A percentile compares a stretch with the other conserved stretches of the same genome.
These are phyloP conservation scores for Paramecium caudatum DNA, from an alignment of 73 alveolate genomes.

Conservation along the genomic window DNA sequence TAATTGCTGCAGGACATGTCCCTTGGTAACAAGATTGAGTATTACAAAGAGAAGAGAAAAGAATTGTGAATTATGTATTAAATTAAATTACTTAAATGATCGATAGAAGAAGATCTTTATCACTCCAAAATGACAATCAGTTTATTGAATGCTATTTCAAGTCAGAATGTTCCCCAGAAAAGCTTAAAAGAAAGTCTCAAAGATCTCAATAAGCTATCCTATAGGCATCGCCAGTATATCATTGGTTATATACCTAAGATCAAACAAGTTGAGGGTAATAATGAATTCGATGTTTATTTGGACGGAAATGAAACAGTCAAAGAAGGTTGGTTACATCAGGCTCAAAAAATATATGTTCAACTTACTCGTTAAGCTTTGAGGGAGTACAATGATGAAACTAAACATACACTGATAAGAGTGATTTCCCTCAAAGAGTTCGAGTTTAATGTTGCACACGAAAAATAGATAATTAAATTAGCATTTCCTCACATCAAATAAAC, in stretches of 20 bases:
- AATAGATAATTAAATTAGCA: neutral
- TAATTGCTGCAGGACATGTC: too few relatives aligned
- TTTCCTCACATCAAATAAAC: neutral
- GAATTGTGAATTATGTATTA: slow-evolving; percentile 18
- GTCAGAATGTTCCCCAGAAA: slow-evolving; percentile 23
- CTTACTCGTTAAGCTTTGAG: neutral
- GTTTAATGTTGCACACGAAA: neutral
- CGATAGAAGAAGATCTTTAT: neutral
- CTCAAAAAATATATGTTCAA: neutral
- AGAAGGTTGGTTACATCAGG: slow-evolving; percentile 44
- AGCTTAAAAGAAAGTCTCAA: neutral
- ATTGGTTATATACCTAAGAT: neutral
- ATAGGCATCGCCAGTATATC: neutral
- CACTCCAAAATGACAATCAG: neutral
- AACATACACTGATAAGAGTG: slow-evolving; percentile 2
- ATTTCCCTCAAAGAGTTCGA: slow-evolving; percentile 20
- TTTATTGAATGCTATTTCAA: neutral
- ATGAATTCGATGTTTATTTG: slow-evolving; percentile 23
- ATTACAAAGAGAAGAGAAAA: neutral
- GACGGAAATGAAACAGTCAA: slow-evolving; percentile 11
- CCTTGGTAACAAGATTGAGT: too few relatives aligned
- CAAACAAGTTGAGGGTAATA: neutral
- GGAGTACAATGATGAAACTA: slow-evolving; percentile 18
- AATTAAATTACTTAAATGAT: neutral
- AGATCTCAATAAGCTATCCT: neutral